Conservation (phyloP, 176 grass and related monocot species). For the Panicum miliaceum region DNA sequence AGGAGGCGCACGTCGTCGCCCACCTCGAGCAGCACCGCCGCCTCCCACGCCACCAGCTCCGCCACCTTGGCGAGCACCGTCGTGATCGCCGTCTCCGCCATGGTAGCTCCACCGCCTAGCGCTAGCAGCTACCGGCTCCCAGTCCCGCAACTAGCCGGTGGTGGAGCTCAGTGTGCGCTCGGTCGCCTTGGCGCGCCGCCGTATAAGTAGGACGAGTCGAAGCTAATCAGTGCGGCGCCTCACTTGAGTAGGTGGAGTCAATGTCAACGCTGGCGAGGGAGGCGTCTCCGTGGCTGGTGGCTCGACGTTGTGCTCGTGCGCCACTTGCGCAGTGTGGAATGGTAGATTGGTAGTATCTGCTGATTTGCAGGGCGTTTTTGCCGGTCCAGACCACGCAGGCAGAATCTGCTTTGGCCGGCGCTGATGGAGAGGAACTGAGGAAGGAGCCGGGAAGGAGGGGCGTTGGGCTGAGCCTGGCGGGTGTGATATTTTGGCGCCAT, state of each 20-base stretch:
- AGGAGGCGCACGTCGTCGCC: slow-evolving; percentile 58
- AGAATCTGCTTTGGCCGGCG: background rate
- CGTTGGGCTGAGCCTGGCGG: background rate
- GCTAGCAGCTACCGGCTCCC: no score
- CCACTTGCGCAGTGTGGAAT: background rate
- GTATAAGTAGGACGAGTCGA: background rate
- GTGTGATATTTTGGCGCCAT: background rate
- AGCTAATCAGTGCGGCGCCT: background rate
- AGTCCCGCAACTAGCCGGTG: background rate
- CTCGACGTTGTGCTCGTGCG: background rate
- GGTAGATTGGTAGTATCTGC: no score
- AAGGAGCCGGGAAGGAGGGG: background rate
- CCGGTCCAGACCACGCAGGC: no score
- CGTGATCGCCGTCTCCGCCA: slow-evolving; percentile 69
- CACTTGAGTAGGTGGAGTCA: background rate
- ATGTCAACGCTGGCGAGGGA: background rate
- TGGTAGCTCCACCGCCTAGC: background rate
- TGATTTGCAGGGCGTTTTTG: background rate
- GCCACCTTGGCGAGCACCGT: slow-evolving; percentile 56
- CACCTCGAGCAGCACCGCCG: slow-evolving; percentile 49
- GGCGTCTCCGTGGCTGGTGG: no score
- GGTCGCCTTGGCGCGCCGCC: background rate
- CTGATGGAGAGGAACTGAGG: no score
- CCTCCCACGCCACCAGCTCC: slow-evolving; percentile 61
- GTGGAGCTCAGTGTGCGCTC: background rate